Percentiles rank a stretch among this genome's conserved stretches.
These are phyloP conservation scores for Remersonia thermophila DNA, from an alignment of 2,329 filamentous ascomycete species.

Conservation along the genomic window DNA sequence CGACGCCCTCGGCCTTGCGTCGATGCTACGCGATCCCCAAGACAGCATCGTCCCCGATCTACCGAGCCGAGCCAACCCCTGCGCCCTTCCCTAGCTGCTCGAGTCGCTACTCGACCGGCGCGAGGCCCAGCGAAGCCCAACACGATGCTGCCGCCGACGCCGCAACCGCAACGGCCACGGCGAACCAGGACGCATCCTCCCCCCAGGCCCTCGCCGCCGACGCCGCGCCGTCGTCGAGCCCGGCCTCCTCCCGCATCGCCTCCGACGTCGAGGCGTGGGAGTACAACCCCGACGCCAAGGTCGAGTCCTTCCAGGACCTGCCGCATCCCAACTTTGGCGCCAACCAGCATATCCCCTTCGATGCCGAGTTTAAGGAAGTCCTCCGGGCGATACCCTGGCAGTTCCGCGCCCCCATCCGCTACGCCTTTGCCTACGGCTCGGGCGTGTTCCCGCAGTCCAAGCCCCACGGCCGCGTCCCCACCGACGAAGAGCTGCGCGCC, in stretches of 20 bases:
- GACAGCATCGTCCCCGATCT: neutral
- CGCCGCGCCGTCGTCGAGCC: conserved; percentile 6
- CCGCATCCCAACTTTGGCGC: conserved; percentile 75
- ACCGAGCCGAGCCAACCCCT: neutral
- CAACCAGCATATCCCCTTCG: conserved; percentile 94
- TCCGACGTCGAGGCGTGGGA: conserved; percentile 49
- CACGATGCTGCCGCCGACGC: conserved; percentile 16
- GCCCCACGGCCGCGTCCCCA: conserved; percentile 37
- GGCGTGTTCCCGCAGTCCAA: conserved; percentile 78
- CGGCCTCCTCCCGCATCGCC: too few species aligned
- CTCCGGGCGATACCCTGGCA: conserved; percentile 79
- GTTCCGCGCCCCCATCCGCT: conserved; percentile 85
- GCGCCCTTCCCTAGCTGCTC: conserved; percentile 8
- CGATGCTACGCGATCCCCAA: neutral
- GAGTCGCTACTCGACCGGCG: conserved; percentile 5
- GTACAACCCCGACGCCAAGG: conserved; percentile 57
- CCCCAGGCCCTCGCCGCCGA: too few species aligned
- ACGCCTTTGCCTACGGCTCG: conserved; percentile 94
- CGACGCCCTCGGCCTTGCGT: conserved; percentile 4
- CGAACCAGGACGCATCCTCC: conserved; percentile 8
- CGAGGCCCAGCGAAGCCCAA: conserved; percentile 8
- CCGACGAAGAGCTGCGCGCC: conserved; percentile 44
- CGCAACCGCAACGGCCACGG: conserved; percentile 10
- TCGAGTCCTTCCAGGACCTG: conserved; percentile 63
- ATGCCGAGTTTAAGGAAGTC: conserved; percentile 87